A percentile compares a stretch with the other conserved stretches of the same genome.
These are phyloP conservation scores for Giardia muris DNA, from an alignment of 208 protist genomes.

Conservation along the genomic window DNA sequence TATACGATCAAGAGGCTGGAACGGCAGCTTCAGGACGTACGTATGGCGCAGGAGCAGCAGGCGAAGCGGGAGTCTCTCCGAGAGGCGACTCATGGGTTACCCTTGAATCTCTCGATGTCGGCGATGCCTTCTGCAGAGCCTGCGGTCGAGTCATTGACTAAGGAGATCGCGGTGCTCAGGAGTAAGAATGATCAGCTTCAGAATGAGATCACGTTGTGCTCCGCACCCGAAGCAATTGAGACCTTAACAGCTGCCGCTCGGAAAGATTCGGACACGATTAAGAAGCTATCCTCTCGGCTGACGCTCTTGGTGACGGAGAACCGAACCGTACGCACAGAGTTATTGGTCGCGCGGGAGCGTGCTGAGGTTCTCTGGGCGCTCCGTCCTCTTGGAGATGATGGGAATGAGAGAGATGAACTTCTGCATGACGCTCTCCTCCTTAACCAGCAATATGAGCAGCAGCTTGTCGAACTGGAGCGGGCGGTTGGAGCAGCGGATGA, in stretches of 20 bases:
- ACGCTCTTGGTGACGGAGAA: not conserved
- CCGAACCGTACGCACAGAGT: not conserved
- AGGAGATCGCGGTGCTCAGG: not conserved
- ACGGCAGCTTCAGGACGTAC: not conserved
- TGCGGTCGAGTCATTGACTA: not conserved
- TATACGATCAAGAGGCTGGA: not conserved
- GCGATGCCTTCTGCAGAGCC: not conserved
- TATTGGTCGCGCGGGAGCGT: not conserved
- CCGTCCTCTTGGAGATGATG: not conserved
- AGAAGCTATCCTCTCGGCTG: not conserved
- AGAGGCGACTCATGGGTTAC: not conserved
- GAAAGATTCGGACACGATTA: not conserved
- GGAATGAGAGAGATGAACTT: not conserved
- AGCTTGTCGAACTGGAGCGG: not conserved
- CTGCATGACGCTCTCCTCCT: not conserved
- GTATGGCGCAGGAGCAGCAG: not conserved
- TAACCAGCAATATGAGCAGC: not conserved
- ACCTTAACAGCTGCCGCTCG: not conserved
- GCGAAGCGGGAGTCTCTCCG: not conserved
- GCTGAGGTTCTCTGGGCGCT: not conserved
- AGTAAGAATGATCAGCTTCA: not conserved
- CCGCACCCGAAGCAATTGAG: not conserved
- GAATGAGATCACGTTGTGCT: not conserved
- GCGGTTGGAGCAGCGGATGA: not conserved
- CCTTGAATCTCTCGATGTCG: not conserved